Percentiles rank a stretch among this genome's conserved stretches.
phyloP scores from a whole-genome alignment of 305 asterid genomes.

The Coffea humblotiana region DNA sequence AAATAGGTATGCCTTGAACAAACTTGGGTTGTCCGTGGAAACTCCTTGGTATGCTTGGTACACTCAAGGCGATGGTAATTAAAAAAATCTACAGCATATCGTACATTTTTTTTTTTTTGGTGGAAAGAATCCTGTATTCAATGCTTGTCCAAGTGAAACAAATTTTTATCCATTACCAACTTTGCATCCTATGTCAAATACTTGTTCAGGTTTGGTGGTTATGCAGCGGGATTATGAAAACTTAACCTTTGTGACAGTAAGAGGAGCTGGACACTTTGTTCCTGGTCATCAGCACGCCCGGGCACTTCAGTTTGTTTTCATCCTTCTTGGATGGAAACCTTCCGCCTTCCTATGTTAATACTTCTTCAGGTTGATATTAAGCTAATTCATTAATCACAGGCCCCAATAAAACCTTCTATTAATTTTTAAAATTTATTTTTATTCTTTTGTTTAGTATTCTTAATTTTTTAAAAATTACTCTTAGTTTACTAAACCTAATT shows the following conservation, averaged over 20 bases:
- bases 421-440: too few relatives aligned
- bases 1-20: constrained; percentile 47
- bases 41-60: constrained; percentile 34
- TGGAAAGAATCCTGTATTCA: neutral
- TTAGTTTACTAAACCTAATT: too few relatives aligned
- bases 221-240: constrained; percentile 63
- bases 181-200: too few relatives aligned
- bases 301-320: constrained; percentile 45
- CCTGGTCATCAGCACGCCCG: constrained; percentile 67
- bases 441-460: too few relatives aligned
- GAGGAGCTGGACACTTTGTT: constrained; percentile 68
- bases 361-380: too few relatives aligned
- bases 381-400: too few relatives aligned
- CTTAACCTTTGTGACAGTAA: constrained; percentile 47
- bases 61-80: constrained; percentile 33
- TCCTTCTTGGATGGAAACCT: constrained; percentile 52
- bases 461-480: too few relatives aligned
- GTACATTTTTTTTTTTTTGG: too few relatives aligned
- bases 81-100: neutral
- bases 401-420: too few relatives aligned
- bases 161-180: too few relatives aligned
- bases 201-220: constrained; percentile 67
- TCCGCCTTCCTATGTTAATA: constrained; percentile 26
- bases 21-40: constrained; percentile 40
- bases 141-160: neutral